phyloP scores from a whole-genome alignment of 495 filamentous ascomycete species.

The Penicillium soppii region DNA sequence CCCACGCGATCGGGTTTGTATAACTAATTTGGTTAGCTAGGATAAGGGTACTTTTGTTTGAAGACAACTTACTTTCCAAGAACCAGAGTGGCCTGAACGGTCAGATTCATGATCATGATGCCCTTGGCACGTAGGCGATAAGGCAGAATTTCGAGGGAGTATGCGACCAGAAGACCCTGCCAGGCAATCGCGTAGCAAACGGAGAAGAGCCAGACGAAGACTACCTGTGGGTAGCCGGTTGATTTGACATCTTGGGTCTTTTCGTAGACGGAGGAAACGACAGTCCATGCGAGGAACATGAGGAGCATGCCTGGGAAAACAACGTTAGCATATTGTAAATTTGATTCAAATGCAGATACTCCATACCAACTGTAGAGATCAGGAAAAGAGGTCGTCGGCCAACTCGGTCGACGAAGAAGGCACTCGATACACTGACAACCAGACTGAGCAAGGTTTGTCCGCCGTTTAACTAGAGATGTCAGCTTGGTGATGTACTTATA shows the following conservation, averaged over 20 bases:
- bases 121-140: slow-evolving; percentile 67
- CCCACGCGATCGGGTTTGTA: slow-evolving; percentile 56
- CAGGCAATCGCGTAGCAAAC: slow-evolving; percentile 58
- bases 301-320: slow-evolving; percentile 42
- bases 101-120: slow-evolving; percentile 63
- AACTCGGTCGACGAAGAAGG: slow-evolving; percentile 55
- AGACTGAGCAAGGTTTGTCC: slow-evolving; percentile 30
- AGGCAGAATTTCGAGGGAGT: slow-evolving; percentile 61
- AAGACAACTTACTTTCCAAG: slow-evolving; percentile 46
- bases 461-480: slow-evolving; percentile 14
- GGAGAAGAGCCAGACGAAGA: slow-evolving; percentile 59
- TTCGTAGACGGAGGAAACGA: slow-evolving; percentile 53
- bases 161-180: slow-evolving; percentile 60
- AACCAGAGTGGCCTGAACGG: slow-evolving; percentile 55
- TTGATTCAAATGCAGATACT: fast-evolving
- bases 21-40: slow-evolving; percentile 8
- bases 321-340: neutral
- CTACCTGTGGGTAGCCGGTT: slow-evolving; percentile 53
- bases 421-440: slow-evolving; percentile 51
- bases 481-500: neutral
- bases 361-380: slow-evolving; percentile 45
- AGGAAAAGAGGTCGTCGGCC: slow-evolving; percentile 58
- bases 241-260: slow-evolving; percentile 39
- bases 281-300: slow-evolving; percentile 54
- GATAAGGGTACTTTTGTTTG: neutral